Base-by-base conservation (phyloP, 2,329 filamentous ascomycete genomes). In the Aspergillus sclerotialis region DNA sequence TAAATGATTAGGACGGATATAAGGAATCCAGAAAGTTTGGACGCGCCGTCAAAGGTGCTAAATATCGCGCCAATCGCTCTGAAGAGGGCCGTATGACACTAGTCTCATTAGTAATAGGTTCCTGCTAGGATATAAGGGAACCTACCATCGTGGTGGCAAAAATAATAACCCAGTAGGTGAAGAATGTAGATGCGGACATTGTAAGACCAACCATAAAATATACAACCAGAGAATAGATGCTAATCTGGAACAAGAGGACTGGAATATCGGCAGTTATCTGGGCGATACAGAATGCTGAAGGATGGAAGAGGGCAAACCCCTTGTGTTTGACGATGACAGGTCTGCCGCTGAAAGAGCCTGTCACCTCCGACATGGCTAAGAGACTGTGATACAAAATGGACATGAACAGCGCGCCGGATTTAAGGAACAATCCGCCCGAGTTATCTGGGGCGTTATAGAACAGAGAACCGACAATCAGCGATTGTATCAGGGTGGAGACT, bases 301-400 rank as follows among this genome's bases (percentile, higher is more conserved):
- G 76, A 32, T 78, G 73, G 51, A 71, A 78, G 31, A 71, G 64
- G 12, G 71, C 75, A 39, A 79, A 79, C 0, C 57, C 50, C 40
- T 74, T 75, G 43, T 80, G 76, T 52, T 79, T 79, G 29, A 72
- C 53, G 3, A 80, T 50, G 8, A 80, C 67, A 0, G 75, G 74
- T 1, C 80, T 69, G 12, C 77, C 77, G 9, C 58, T 64, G 46
- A 79, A 83, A 0, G 76, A 77, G 17, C 75, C 70, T 0, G 72
- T 79, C 1, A 84, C 79, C 53, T 85, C 81, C 1, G 77, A 72
- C 68, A 84, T 76, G 14, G 77, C 69, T 2, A 82, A 51, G 6
- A 84, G 58, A 36, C 68, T 64, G 49, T 82, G 78, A 55, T 73
- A 79, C 0, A 84, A 61, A 0, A 83, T 62, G 1, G 78, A 65